A percentile compares a stretch with the other conserved stretches of the same genome.
These are phyloP conservation scores for Trichoderma pleuroti DNA, from an alignment of 2,329 filamentous ascomycete genomes.

Conservation along the genomic window DNA sequence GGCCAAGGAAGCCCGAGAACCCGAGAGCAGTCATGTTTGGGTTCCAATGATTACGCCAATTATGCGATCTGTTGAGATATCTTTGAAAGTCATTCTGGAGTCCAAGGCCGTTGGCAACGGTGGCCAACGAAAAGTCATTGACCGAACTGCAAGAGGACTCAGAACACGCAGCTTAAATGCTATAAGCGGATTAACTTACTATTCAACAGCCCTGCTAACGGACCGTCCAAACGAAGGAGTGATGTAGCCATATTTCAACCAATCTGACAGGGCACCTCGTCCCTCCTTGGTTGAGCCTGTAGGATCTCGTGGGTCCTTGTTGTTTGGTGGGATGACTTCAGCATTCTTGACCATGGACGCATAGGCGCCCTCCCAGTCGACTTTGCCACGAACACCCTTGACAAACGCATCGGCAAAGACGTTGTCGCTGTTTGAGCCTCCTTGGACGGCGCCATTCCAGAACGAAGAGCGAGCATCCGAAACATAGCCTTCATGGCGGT, in stretches of 20 bases:
- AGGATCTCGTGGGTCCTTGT: constrained; percentile 53
- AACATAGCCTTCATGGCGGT: constrained; percentile 60
- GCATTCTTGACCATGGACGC: constrained; percentile 65
- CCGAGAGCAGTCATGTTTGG: constrained; percentile 51
- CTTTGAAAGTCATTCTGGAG: constrained; percentile 49
- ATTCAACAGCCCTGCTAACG: constrained; percentile 64
- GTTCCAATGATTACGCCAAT: constrained; percentile 74
- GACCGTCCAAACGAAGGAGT: constrained; percentile 59
- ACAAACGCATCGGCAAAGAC: constrained; percentile 69
- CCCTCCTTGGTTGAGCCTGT: constrained; percentile 65
- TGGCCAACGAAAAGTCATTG: constrained; percentile 66
- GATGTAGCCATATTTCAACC: constrained; percentile 62
- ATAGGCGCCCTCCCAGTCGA: constrained; percentile 64
- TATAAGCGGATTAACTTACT: constrained; percentile 34
- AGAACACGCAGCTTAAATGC: not conserved
- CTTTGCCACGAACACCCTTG: constrained; percentile 59
- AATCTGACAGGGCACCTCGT: constrained; percentile 65
- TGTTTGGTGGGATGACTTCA: constrained; percentile 58
- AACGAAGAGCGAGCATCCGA: constrained; percentile 65
- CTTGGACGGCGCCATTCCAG: constrained; percentile 66
- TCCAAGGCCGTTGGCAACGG: constrained; percentile 59
- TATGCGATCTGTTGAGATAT: constrained; percentile 60
- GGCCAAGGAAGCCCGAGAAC: constrained; percentile 65
- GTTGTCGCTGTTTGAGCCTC: constrained; percentile 68
- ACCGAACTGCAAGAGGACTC: constrained; percentile 38